phyloP scores from a whole-genome alignment of 352 stramenopile genomes.

The Phytophthora gonapodyides region DNA sequence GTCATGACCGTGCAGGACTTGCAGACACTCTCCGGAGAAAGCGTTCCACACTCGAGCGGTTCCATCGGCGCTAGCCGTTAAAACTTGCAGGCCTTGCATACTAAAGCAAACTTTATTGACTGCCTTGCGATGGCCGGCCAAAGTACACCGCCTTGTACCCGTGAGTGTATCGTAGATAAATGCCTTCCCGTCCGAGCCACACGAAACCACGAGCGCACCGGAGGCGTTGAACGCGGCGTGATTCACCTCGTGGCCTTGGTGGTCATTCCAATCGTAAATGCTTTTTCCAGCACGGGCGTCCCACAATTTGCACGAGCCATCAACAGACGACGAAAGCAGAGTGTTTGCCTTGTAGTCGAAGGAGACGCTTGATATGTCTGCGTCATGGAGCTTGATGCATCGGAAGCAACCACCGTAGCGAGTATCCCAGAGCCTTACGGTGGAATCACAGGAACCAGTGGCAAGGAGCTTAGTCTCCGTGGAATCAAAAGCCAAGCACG shows the following conservation, averaged over 20 bases:
- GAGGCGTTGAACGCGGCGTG: constrained; percentile 70
- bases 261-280: constrained; percentile 63
- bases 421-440: constrained; percentile 73
- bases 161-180: constrained; percentile 82
- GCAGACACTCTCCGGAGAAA: constrained; percentile 67
- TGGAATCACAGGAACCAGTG: constrained; percentile 70
- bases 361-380: constrained; percentile 60
- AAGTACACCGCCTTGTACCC: constrained; percentile 46
- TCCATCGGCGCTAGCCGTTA: constrained; percentile 59
- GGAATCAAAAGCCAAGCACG: constrained; percentile 64
- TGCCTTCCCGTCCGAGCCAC: constrained; percentile 49
- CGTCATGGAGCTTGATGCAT: constrained; percentile 58
- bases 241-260: constrained; percentile 53
- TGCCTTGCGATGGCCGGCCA: constrained; percentile 53
- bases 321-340: constrained; percentile 58
- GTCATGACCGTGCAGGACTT: constrained; percentile 65
- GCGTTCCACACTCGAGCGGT: constrained; percentile 73
- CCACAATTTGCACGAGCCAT: constrained; percentile 72
- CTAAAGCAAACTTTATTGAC: constrained; percentile 66
- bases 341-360: constrained; percentile 70
- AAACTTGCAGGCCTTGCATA: constrained; percentile 64
- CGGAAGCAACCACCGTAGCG: constrained; percentile 75
- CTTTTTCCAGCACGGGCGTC: constrained; percentile 65
- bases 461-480: constrained; percentile 46
- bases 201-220: constrained; percentile 62